A percentile compares a stretch with the other conserved stretches of the same genome.
Conservation (phyloP, 2,329 filamentous ascomycete species). For the Didymellaceae sp. region DNA sequence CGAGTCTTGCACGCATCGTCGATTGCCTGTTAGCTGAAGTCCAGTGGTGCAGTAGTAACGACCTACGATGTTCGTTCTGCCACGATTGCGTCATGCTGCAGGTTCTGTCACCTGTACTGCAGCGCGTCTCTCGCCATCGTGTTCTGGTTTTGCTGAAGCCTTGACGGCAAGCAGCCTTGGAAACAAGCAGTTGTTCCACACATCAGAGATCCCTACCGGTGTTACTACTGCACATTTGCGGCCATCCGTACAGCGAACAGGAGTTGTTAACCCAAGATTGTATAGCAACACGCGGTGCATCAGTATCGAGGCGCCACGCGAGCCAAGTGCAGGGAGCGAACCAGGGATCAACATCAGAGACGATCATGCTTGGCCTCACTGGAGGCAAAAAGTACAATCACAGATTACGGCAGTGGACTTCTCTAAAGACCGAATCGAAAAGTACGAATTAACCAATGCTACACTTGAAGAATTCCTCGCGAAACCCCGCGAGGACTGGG, state of each 20-base stretch:
- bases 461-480: conserved; percentile 71
- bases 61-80: conserved; percentile 7
- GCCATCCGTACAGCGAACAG: not conserved
- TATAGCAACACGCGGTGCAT: not conserved
- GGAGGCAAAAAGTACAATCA: conserved; percentile 62
- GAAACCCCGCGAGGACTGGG: conserved; percentile 68
- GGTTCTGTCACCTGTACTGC: conserved; percentile 5
- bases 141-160: not conserved
- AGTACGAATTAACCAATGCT: conserved; percentile 72
- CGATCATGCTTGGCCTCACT: conserved; percentile 42
- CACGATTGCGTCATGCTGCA: conserved; percentile 6
- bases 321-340: conserved; percentile 32
- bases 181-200: not conserved
- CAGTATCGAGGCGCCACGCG: conserved; percentile 8
- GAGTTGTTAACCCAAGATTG: not conserved
- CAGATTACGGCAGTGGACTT: conserved; percentile 88
- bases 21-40: not conserved
- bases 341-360: conserved; percentile 54
- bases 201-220: not conserved
- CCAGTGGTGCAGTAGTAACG: not conserved
- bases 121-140: conserved; percentile 4
- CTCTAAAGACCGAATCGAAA: conserved; percentile 70
- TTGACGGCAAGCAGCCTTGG: not conserved
- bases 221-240: not conserved
- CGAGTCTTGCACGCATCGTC: not conserved